Evolutionary conservation across 2,329 filamentous ascomycete genomes (phyloP), one percentile per base, ranked within the genome.

Genomic region (Calonectria pseudoreteaudii): DNA sequence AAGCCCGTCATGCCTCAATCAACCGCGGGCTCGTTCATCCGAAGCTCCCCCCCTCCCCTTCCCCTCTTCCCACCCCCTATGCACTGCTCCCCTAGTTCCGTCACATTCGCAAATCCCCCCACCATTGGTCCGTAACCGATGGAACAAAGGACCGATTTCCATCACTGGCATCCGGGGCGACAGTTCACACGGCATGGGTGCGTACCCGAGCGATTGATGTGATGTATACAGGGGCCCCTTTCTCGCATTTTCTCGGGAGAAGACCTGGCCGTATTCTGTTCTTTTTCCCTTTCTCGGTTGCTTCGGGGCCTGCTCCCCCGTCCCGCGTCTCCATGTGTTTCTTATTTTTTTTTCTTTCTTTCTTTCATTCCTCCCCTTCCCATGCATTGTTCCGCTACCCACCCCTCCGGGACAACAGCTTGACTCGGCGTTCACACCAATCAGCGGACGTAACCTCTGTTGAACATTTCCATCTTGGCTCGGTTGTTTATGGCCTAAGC

Each of bases 401-500:
- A 49, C 14, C 34, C 53, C 53, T n/a, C 49, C 49, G 49, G 64
- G 60, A 26, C 20, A 14, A 50, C 68, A 50, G 68, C 68, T 60
- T 71, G 49, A 60, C 68, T 71, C 62, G 62, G 68, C 68, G 66
- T 41, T 41, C 56, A 62, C 68, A 34, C 56, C 47, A 38, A 66
- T 44, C 62, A 44, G 50, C 36, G 41, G 44, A 34, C 23, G 53
- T 41, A 38, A 58, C 41, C 26, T 31, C 71, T 36, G 71, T 75
- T 68, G 60, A 70, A 62, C 69, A 56, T 44, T 69, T 49, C 70
- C 64, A 75, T 41, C 31, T 67, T 38, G 66, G 50, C 50, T 74
- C 72, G 53, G 73, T 66, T 70, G 69, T 62, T 75, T 72, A 72
- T 77, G 71, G 71, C 58, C 44, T 47, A 71, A 50, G 49, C 14